Evolutionary conservation across 2,329 filamentous ascomycete genomes (phyloP).

Genomic region (Pyricularia sp.): DNA sequence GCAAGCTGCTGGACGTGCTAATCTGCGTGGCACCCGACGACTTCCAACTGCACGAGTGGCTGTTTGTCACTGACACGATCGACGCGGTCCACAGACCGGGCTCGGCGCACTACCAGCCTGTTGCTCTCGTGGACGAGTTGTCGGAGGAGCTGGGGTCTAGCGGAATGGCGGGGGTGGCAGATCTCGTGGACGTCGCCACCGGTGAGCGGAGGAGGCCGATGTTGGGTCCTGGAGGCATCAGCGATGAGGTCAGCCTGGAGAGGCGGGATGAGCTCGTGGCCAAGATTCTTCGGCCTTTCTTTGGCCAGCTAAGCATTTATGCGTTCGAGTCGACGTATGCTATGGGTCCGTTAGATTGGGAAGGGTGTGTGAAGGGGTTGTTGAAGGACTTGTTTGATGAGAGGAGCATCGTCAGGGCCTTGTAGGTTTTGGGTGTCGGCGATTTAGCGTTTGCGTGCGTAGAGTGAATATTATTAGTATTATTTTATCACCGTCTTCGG

Average conservation of each 20-base stretch:
- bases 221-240: slow-evolving; percentile 39
- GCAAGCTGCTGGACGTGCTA: slow-evolving; percentile 84
- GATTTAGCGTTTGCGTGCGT: neutral
- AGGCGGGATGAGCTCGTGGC: slow-evolving; percentile 57
- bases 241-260: slow-evolving; percentile 42
- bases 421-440: slow-evolving; percentile 21
- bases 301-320: slow-evolving; percentile 82
- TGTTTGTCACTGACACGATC: slow-evolving; percentile 93
- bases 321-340: slow-evolving; percentile 88
- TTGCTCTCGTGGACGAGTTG: slow-evolving; percentile 73
- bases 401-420: slow-evolving; percentile 48
- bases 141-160: slow-evolving; percentile 56
- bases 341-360: slow-evolving; percentile 57
- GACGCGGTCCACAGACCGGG: slow-evolving; percentile 77
- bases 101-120: slow-evolving; percentile 44
- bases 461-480: neutral
- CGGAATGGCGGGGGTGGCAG: slow-evolving; percentile 16
- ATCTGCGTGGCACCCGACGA: slow-evolving; percentile 81
- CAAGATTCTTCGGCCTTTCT: slow-evolving; percentile 74
- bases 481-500: neutral
- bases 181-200: slow-evolving; percentile 21
- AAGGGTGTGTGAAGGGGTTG: slow-evolving; percentile 49
- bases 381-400: slow-evolving; percentile 72
- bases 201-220: slow-evolving; percentile 30
- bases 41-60: slow-evolving; percentile 96